A percentile compares a stretch with the other conserved stretches of the same genome.
phyloP scores from a whole-genome alignment of 2,329 filamentous ascomycete genomes.

The Trichoderma koningii region DNA sequence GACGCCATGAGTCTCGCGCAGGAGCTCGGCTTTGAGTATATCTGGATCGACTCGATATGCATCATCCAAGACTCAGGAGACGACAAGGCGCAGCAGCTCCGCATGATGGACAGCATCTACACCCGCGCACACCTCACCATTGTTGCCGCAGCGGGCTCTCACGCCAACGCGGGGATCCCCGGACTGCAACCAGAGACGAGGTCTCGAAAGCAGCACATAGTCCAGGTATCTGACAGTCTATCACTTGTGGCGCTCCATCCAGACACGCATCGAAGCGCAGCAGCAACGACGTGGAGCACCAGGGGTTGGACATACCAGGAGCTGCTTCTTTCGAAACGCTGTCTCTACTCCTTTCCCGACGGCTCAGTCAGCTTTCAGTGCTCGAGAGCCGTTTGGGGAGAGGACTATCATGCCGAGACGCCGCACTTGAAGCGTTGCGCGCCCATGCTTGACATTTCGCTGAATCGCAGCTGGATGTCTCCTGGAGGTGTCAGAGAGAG shows the following conservation, averaged over 20 bases:
- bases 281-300: constrained; percentile 11
- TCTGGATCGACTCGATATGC: constrained; percentile 29
- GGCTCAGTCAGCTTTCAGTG: constrained; percentile 22
- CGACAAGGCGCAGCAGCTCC: constrained; percentile 20
- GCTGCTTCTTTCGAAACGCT: constrained; percentile 18
- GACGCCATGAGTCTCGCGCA: constrained; percentile 26
- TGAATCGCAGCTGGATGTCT: constrained; percentile 23
- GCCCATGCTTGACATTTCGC: constrained; percentile 19
- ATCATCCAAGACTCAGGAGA: constrained; percentile 26
- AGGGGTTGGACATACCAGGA: constrained; percentile 25
- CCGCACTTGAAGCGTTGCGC: constrained; percentile 11
- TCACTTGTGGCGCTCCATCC: constrained; percentile 15
- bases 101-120: constrained; percentile 27
- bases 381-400: constrained; percentile 20
- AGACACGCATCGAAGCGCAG: constrained; percentile 4
- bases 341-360: constrained; percentile 19
- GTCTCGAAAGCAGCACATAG: constrained; percentile 5
- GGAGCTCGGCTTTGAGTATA: constrained; percentile 23
- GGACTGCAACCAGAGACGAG: constrained; percentile 1
- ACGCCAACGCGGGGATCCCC: constrained; percentile 19
- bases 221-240: constrained; percentile 4
- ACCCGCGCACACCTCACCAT: constrained; percentile 25
- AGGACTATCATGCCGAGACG: constrained; percentile 16
- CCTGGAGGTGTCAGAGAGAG: constrained; percentile 6
- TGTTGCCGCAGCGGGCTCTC: constrained; percentile 21